These are phyloP conservation scores for Voacanga thouarsii DNA, from an alignment of 257 asterid species.

Conservation along the genomic window DNA sequence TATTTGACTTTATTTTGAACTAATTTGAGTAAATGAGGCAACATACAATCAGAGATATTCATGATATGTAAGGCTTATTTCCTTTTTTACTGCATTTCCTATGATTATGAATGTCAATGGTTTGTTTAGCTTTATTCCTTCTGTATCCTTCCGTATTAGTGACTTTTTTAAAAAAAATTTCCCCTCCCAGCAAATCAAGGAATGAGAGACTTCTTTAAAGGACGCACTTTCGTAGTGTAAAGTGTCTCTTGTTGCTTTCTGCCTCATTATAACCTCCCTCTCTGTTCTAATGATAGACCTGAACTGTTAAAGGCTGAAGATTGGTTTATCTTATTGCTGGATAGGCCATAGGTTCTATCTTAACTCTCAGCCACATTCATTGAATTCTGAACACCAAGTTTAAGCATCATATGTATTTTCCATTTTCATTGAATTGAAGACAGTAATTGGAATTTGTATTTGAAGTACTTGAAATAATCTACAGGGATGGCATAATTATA, in stretches of 20 bases:
- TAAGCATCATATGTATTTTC: background rate
- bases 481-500: conserved; percentile 54
- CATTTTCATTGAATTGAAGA: background rate
- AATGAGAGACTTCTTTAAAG: background rate
- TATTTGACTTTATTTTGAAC: background rate
- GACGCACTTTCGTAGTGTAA: too few relatives aligned
- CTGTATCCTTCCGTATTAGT: background rate
- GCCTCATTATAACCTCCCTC: background rate
- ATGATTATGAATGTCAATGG: background rate
- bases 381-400: background rate
- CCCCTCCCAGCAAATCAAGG: background rate
- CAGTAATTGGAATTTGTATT: background rate
- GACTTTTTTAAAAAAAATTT: too few relatives aligned
- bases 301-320: background rate
- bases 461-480: background rate
- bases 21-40: background rate
- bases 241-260: background rate
- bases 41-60: too few relatives aligned
- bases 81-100: background rate
- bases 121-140: background rate
- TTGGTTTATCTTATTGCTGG: background rate
- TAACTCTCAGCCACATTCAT: background rate
- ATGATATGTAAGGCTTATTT: background rate
- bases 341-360: background rate
- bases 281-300: background rate